These are phyloP conservation scores for Diaporthe caulivora DNA, from an alignment of 2,329 filamentous ascomycete genomes.

Conservation along the genomic window DNA sequence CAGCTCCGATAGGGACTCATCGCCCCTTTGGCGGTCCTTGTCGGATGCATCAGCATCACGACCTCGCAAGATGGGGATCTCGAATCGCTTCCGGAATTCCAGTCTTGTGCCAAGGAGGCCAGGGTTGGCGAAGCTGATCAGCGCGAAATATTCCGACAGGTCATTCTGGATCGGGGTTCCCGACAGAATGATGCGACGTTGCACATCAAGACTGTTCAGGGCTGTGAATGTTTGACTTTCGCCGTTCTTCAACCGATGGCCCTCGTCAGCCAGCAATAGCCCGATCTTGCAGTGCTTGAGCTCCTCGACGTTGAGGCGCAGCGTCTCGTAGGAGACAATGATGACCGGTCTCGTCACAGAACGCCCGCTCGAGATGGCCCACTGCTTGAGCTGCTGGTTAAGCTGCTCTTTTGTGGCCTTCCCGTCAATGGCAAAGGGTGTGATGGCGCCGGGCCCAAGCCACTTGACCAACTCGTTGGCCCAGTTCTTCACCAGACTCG, in stretches of 20 bases:
- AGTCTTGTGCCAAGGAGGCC: slow-evolving; percentile 87
- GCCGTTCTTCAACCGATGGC: slow-evolving; percentile 95
- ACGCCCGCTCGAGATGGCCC: slow-evolving; percentile 92
- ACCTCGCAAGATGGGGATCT: slow-evolving; percentile 90
- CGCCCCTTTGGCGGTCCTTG: slow-evolving; percentile 83
- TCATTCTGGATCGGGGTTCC: slow-evolving; percentile 99
- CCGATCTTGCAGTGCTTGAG: slow-evolving; percentile 92
- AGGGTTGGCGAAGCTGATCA: slow-evolving; percentile 97
- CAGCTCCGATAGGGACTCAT: slow-evolving; percentile 85
- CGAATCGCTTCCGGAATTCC: slow-evolving; percentile 94
- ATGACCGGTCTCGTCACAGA: slow-evolving; percentile 91
- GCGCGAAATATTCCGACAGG: slow-evolving; percentile 95
- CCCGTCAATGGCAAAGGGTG: slow-evolving; percentile 94
- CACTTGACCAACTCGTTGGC: slow-evolving; percentile 97
- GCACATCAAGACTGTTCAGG: slow-evolving; percentile 90
- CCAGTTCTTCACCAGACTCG: slow-evolving; percentile 97
- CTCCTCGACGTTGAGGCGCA: slow-evolving; percentile 91
- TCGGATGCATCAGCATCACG: slow-evolving; percentile 92
- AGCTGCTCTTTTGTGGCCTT: slow-evolving; percentile 96
- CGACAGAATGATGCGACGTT: slow-evolving; percentile 91
- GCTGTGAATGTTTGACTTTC: slow-evolving; percentile 96
- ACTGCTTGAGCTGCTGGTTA: slow-evolving; percentile 89
- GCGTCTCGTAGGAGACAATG: slow-evolving; percentile 97
- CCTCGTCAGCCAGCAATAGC: slow-evolving; percentile 94
- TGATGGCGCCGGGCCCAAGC: slow-evolving; percentile 92